Base-by-base conservation (phyloP, 805 yeast species). In the Yarrowia yakushimensis region DNA sequence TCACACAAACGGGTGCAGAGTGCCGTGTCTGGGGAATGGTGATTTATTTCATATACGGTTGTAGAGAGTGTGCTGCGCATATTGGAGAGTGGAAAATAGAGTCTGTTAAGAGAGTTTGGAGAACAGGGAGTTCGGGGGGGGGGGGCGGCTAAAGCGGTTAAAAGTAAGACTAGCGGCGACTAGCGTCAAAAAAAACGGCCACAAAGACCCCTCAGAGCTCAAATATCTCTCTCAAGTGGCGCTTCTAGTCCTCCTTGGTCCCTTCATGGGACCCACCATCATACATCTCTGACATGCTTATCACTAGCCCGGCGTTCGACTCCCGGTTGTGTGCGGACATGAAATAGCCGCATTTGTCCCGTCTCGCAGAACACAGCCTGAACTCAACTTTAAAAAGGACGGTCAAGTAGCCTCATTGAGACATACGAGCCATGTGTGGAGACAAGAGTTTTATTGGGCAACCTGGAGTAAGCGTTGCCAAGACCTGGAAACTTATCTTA, bases 31-130 rank as follows among this genome's bases (percentile, higher is more conserved):
- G 17, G 31, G 15, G 33, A n/a, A 43, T 30, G 41, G 41, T 33
- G 57, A 22, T n/a, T n/a, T n/a, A 30, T 31, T 48, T 34, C 41
- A 52, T 25, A 52, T 17, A 52, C 59, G 59, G 59, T 43, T 52
- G 59, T 52, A 39, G 55, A 48, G 55, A 39, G 55, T 31, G 55
- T 48, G 59, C 59, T 33, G 59, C 59, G 59, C 59, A 52, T 34
- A 52, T 52, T 52, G 36, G 23, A 52, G 42, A 27, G 59, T 48
- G 31, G 55, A 27, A 45, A 48, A 48, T 48, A 48, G 39, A 48
- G 55, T 48, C 39, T 31, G 55, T 20, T 20, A 48, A 48, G 28
- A 48, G 28, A 33, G 55, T 48, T 31, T 20, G n/a, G n/a, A n/a
- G n/a, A n/a, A n/a, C n/a, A n/a, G n/a, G n/a, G n/a, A n/a, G n/a